Evolutionary conservation across 495 filamentous ascomycete genomes (phyloP), one percentile per base, ranked within the genome.

Genomic region (Penicillium flavigenum): DNA sequence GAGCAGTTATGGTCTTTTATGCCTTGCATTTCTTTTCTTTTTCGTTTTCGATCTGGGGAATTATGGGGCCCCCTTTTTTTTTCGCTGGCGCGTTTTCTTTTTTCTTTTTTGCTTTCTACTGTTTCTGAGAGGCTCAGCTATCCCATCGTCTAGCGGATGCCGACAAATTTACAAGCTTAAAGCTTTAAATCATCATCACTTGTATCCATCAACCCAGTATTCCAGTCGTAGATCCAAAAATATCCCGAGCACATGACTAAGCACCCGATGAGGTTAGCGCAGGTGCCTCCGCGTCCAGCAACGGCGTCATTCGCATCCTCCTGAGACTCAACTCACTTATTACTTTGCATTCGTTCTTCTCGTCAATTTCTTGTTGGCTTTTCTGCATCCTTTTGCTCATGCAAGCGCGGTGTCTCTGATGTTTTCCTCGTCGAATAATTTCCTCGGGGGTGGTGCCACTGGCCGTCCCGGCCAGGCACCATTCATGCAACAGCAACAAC

Each of bases 351-450:
- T 61, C 47, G 47, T 62, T 44, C 46, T 56, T 61, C 45, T 63
- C 43, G 58, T 67, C 58, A 59, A 63, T 66, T 61, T 51, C 57
- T 59, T 41, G 59, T 48, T 56, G 58, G 55, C 62, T 53, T 54
- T 62, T 51, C 39, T 53, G 41, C 47, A 58, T 65, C 49, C 61
- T 48, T 65, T 63, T 53, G 58, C 62, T 54, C 60, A 76, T 75
- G 69, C 63, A 41, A 64, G 51, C 60, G 57, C 55, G 52, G 51
- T 54, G 56, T 69, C 56, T 52, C 65, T 71, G 76, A 96, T 96
- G 92, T 96, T 86, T 78, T 92, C 91, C 42, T 89, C 87, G 67
- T 89, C 91, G 57, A 92, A 86, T 78, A 86, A 89, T 48, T 96
- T 86, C 69, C 78, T 94, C 59, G 89, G 90, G 66, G 86, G 86